Base-by-base conservation (phyloP, 2,329 filamentous ascomycete genomes). In the Cytospora paraplurivora region DNA sequence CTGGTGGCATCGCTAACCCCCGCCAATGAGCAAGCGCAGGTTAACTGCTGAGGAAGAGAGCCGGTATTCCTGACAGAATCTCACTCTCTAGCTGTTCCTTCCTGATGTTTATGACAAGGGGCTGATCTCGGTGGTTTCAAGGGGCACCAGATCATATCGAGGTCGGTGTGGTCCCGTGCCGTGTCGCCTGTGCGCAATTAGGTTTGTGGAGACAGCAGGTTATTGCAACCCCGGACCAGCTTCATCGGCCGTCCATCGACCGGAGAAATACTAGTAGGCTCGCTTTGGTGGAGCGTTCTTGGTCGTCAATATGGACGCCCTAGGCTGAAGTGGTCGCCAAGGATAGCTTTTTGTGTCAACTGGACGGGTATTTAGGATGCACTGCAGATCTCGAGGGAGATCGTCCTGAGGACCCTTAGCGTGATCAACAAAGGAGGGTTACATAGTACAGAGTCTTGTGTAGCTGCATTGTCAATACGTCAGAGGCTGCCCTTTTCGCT, bases 111-210 rank as follows among this genome's bases (percentile, higher is more conserved):
- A 54, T 27, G 58, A 34, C 35, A 44, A 49, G 32, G 38, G 32
- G 32, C 38, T 62, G 15, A 34, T 38, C 52, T 51, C 38, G 62
- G 38, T 55, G 51, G 56, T 60, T 63, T 60, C 56, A 63, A 54
- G 55, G 49, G 62, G 34, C 51, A 10, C 51, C 38, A 19, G 32
- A 10, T 60, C 50, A 54, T 60, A 37, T 59, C 33, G 32, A 59
- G 33, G 21, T 34, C 51, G 3, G 58, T 47, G 13, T 55, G 33
- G 37, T 38, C 27, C 37, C 38, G 49, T 41, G 56, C 21, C 37
- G 37, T 33, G 34, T n/a, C 38, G 19, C 12, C 38, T 49, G 44
- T 19, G 51, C 19, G 58, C 15, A 33, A 49, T 44, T 32, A 33
- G 32, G 47, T 27, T 27, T 21, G 37, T 53, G 58, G n/a, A 21